Base-by-base conservation (phyloP, 371 early-diverging fungal genomes). In the Saksenaea vasiformis region DNA sequence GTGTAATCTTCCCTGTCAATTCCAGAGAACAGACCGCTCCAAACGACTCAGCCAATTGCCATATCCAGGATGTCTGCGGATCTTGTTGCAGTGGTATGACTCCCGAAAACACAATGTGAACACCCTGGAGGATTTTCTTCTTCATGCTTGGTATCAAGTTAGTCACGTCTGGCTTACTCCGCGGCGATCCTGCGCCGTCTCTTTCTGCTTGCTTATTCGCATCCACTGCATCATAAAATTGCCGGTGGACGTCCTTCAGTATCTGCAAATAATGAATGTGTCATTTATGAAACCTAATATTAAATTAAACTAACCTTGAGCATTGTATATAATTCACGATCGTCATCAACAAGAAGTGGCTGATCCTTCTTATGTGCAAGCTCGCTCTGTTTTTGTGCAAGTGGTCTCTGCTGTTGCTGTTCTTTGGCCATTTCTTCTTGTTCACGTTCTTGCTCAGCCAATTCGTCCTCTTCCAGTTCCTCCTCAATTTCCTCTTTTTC, bases 31-130 rank as follows among this genome's bases (percentile, higher is more conserved):
- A 92, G 27, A 65, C 62, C 0, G 91, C 94, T 2, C 93, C 93
- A 80, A 90, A 93, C 8, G 79, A 75, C 39, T 68, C 67, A 4
- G 92, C 92, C 67, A 85, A 76, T 57, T 84, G 77, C 93, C 93
- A 93, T 35, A 90, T 83, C 58, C 93, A 91, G 13, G 86, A 81
- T 47, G 69, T 60, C 2, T 73, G 65, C 13, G 77, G 78, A 44
- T 68, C 64, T 60, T 83, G 66, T 44, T 76, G 74, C 38, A 80
- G 70, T 14, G 85, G 87, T 37, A 87, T 86, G 15, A 87, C 73
- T 8, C 86, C 79, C 35, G 85, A 80, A 64, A 88, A 90, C 2
- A 85, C 69, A 37, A 87, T 67, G 38, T 78, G 68, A 26, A 79
- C 67, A 2, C 80, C 79, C 34, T 74, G 58, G 26, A 89, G 62